phyloP scores from a whole-genome alignment of 2,329 filamentous ascomycete genomes.

The Plenodomus tracheiphilus region DNA sequence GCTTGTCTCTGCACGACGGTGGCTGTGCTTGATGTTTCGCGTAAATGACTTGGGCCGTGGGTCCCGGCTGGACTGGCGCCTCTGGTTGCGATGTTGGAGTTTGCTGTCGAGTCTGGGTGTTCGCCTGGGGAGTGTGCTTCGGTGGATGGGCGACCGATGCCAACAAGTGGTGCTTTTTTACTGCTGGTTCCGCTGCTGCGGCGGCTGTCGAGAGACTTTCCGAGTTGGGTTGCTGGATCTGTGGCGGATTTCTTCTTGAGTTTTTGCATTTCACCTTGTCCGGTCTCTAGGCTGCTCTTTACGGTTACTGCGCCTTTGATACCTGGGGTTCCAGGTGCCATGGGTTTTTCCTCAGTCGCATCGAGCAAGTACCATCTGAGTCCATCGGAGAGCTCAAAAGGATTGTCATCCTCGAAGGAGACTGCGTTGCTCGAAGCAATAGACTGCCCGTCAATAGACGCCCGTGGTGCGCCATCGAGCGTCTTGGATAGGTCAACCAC shows the following conservation, averaged over 20 bases:
- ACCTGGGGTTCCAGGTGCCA: constrained; percentile 84
- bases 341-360: constrained; percentile 88
- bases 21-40: constrained; percentile 36
- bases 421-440: constrained; percentile 57
- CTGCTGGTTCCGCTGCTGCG: constrained; percentile 86
- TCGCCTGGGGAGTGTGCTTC: constrained; percentile 30
- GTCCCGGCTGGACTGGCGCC: constrained; percentile 37
- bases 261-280: constrained; percentile 66
- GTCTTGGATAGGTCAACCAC: constrained; percentile 90
- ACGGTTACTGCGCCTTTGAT: constrained; percentile 85
- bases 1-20: constrained; percentile 22
- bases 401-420: constrained; percentile 85
- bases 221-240: constrained; percentile 59
- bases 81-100: constrained; percentile 34
- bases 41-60: constrained; percentile 38
- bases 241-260: constrained; percentile 49
- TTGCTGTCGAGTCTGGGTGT: constrained; percentile 26
- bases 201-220: constrained; percentile 87
- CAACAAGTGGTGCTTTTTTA: constrained; percentile 62
- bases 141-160: constrained; percentile 29
- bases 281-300: constrained; percentile 83
- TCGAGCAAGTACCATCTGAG: constrained; percentile 96
- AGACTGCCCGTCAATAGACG: constrained; percentile 50
- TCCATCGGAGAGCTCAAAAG: constrained; percentile 93
- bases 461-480: constrained; percentile 55